A percentile compares a stretch with the other conserved stretches of the same genome.
These are phyloP conservation scores for Physcomitrium patens DNA, from an alignment of 225 moss, liverwort and hornwort species.

Conservation along the genomic window DNA sequence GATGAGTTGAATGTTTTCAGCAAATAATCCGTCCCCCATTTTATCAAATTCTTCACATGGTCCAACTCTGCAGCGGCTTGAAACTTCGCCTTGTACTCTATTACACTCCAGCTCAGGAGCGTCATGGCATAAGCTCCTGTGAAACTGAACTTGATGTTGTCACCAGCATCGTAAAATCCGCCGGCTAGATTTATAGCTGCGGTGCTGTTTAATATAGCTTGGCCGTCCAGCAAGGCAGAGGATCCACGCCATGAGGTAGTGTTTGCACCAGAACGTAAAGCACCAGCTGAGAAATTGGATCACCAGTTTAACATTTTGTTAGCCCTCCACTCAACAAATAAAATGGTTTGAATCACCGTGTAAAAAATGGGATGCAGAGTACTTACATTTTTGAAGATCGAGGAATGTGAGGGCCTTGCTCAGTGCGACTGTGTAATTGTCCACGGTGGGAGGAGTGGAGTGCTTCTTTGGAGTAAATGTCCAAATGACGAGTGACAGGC, in stretches of 20 bases:
- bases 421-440: slow-evolving; percentile 40
- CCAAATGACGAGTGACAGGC: slow-evolving; percentile 28
- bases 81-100: slow-evolving; percentile 77
- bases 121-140: slow-evolving; percentile 82
- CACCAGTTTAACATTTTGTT: background rate
- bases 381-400: slow-evolving; percentile 65
- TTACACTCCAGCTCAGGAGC: slow-evolving; percentile 76
- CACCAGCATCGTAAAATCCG: slow-evolving; percentile 88
- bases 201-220: slow-evolving; percentile 25
- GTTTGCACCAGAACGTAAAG: slow-evolving; percentile 3
- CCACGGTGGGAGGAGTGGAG: background rate
- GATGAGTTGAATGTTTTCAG: slow-evolving; percentile 67
- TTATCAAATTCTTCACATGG: slow-evolving; percentile 57
- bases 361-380: background rate
- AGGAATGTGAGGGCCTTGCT: slow-evolving; percentile 54
- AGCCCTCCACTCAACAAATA: background rate
- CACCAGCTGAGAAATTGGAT: slow-evolving; percentile 39
- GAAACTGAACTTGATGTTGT: slow-evolving; percentile 78
- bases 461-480: slow-evolving; percentile 27
- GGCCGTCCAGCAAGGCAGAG: slow-evolving; percentile 68
- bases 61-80: slow-evolving; percentile 46
- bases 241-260: slow-evolving; percentile 58
- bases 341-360: background rate
- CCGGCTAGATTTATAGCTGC: slow-evolving; percentile 56
- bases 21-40: slow-evolving; percentile 79